A percentile compares a stretch with the other conserved stretches of the same genome.
These are phyloP conservation scores for Canavalia gladiata DNA, from an alignment of 306 rosid genomes.

Conservation along the genomic window DNA sequence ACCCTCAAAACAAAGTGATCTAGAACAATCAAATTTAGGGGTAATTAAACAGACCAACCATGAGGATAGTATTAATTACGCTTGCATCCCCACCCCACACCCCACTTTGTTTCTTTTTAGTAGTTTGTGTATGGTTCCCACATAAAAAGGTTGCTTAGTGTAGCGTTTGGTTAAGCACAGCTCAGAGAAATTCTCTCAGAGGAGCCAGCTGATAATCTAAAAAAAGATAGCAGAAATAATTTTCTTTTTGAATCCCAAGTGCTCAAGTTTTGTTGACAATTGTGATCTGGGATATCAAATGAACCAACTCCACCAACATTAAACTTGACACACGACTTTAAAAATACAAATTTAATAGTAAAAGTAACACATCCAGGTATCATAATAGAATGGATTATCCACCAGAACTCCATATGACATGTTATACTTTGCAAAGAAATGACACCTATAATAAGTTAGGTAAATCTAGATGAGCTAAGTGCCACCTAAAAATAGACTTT, in stretches of 20 bases:
- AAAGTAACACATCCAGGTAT: not conserved
- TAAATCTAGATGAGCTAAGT: not conserved
- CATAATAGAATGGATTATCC: slow-evolving; percentile 16
- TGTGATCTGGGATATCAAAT: not conserved
- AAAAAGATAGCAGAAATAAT: not conserved
- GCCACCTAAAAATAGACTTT: not conserved
- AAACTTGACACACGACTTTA: not conserved
- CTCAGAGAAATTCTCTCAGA: not conserved
- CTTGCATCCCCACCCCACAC: not conserved
- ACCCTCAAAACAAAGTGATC: not conserved
- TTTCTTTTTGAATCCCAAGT: slow-evolving; percentile 22
- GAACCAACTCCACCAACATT: slow-evolving; percentile 2
- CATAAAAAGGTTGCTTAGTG: not conserved
- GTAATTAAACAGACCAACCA: not conserved
- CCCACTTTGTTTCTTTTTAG: not conserved
- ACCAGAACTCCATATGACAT: not conserved
- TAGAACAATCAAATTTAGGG: not conserved
- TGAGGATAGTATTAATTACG: not conserved
- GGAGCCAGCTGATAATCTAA: not conserved
- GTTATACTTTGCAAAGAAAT: not conserved
- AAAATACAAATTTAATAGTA: not conserved
- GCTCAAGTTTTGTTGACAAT: not conserved
- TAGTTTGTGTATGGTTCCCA: not conserved
- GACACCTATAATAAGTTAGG: not conserved
- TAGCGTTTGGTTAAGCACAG: not conserved